Conservation (phyloP, 2,329 filamentous ascomycete genomes). For the Trichoderma koningii region DNA sequence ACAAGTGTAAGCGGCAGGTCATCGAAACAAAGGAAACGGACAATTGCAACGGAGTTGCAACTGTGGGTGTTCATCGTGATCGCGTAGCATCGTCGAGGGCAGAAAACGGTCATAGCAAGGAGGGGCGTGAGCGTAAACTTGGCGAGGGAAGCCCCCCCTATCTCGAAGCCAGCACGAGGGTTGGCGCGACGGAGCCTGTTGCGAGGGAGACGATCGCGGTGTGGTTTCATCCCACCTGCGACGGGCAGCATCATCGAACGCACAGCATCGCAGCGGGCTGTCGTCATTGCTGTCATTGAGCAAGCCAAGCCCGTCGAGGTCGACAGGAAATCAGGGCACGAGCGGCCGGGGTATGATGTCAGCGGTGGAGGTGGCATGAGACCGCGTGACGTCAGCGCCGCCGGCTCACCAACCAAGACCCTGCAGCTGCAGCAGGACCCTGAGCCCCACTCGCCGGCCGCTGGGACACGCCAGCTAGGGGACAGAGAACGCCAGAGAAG, state of each 20-base stretch:
- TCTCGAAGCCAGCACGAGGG: slow-evolving; percentile 1
- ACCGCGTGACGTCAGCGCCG: slow-evolving; percentile 36
- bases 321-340: slow-evolving; percentile 21
- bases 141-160: not conserved
- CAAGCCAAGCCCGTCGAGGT: slow-evolving; percentile 12
- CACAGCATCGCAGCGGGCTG: not conserved
- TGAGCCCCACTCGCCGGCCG: slow-evolving; percentile 21
- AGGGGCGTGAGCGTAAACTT: slow-evolving; percentile 12
- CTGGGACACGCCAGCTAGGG: slow-evolving; percentile 9
- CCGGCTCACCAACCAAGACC: slow-evolving; percentile 29
- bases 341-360: slow-evolving; percentile 33
- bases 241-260: slow-evolving; percentile 8
- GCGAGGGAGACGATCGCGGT: slow-evolving; percentile 2
- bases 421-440: slow-evolving; percentile 35
- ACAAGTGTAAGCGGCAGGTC: not conserved
- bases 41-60: not conserved
- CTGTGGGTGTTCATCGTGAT: slow-evolving; percentile 23
- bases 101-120: not conserved
- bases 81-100: slow-evolving; percentile 15
- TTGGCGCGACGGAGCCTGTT: not conserved
- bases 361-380: slow-evolving; percentile 28
- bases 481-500: slow-evolving; percentile 16
- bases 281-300: slow-evolving; percentile 25
- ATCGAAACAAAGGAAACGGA: not conserved
- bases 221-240: not conserved